phyloP scores from a whole-genome alignment of 768 basidiomycete species.

The Cubamyces sp. region DNA sequence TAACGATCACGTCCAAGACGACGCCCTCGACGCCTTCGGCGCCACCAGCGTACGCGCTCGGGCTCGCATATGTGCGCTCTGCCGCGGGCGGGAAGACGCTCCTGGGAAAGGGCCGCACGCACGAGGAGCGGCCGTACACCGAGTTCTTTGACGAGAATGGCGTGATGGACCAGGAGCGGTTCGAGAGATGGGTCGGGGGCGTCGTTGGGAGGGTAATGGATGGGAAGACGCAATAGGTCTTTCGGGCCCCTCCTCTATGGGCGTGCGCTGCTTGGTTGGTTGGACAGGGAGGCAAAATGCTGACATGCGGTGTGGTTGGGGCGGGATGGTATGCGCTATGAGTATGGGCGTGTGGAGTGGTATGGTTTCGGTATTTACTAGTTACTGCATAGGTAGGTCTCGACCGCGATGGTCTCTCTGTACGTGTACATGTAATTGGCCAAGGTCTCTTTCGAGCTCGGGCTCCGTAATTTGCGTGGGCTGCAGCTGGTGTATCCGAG shows the following conservation, averaged over 20 bases:
- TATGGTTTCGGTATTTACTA: neutral
- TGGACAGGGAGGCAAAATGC: neutral
- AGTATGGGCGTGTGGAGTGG: neutral
- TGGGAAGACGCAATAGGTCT: slow-evolving; percentile 48
- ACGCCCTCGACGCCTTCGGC: slow-evolving; percentile 53
- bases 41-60: slow-evolving; percentile 70
- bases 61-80: slow-evolving; percentile 73
- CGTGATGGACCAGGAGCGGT: slow-evolving; percentile 71
- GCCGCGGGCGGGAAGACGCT: slow-evolving; percentile 87
- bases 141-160: slow-evolving; percentile 85
- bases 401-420: slow-evolving; percentile 1
- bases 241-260: too few species aligned
- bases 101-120: slow-evolving; percentile 68
- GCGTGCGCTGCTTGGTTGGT: neutral
- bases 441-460: neutral
- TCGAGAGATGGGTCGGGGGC: slow-evolving; percentile 80
- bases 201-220: slow-evolving; percentile 77
- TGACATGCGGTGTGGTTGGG: neutral
- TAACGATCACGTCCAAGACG: slow-evolving; percentile 77
- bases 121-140: slow-evolving; percentile 60
- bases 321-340: neutral
- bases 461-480: too few species aligned
- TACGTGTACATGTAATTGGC: slow-evolving; percentile 12
- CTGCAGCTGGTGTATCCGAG: too few species aligned
- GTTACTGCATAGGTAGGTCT: slow-evolving; percentile 1